A percentile compares a stretch with the other conserved stretches of the same genome.
These are phyloP conservation scores for Pestalotiopsis sp. DNA, from an alignment of 2,329 filamentous ascomycete genomes.

Conservation along the genomic window DNA sequence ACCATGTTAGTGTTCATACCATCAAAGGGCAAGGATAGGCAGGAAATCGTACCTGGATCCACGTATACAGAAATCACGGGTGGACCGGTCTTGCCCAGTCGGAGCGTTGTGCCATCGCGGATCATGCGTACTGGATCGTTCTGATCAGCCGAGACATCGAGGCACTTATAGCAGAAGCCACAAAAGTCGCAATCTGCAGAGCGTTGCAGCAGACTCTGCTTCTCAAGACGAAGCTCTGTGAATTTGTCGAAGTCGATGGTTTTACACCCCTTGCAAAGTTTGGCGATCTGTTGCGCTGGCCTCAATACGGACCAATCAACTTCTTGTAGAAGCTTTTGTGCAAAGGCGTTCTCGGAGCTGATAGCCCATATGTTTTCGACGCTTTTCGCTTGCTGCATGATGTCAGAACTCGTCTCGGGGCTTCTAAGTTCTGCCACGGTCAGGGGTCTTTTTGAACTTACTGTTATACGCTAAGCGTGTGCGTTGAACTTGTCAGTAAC, in stretches of 20 bases:
- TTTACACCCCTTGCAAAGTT: background rate
- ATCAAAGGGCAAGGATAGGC: background rate
- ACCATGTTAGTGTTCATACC: background rate
- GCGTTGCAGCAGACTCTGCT: background rate
- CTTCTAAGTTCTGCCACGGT: background rate
- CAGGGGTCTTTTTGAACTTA: background rate
- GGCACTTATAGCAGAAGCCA: background rate
- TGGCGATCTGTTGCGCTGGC: background rate
- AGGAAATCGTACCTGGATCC: slow-evolving; percentile 5
- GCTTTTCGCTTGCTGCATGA: background rate
- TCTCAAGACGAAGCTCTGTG: background rate
- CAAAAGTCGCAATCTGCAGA: slow-evolving; percentile 12
- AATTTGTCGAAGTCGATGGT: background rate
- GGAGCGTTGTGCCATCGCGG: background rate
- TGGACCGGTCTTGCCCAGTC: background rate
- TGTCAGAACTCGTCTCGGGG: background rate
- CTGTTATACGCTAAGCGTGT: background rate
- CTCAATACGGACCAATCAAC: background rate
- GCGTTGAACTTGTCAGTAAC: background rate
- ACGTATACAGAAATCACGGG: slow-evolving; percentile 15
- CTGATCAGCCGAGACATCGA: too few species aligned
- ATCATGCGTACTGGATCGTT: too few species aligned
- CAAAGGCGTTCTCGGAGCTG: background rate
- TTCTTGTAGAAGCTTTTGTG: background rate
- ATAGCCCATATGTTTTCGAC: background rate